Evolutionary conservation across 2,329 filamentous ascomycete species (phyloP).

Genomic region (Colletotrichum godetiae): DNA sequence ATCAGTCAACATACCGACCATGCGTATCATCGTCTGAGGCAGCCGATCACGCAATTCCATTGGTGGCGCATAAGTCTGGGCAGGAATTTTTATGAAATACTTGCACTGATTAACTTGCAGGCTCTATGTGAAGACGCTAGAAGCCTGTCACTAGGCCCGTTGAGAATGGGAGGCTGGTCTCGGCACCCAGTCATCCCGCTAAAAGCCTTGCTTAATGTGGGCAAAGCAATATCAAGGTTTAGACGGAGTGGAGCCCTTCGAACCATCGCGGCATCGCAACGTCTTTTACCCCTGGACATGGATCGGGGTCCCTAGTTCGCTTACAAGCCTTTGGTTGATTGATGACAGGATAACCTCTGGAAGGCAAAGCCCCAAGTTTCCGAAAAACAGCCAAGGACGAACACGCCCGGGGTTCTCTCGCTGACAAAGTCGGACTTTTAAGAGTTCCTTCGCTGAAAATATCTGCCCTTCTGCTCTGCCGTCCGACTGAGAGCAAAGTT

Average conservation of each 20-base stretch:
- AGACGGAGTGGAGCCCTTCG: slow-evolving; percentile 2
- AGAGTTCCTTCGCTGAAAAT: neutral
- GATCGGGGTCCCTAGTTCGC: slow-evolving; percentile 2
- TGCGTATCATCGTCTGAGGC: neutral
- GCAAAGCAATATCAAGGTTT: slow-evolving; percentile 10
- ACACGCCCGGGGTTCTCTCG: neutral
- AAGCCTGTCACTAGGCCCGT: neutral
- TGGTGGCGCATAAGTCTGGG: neutral
- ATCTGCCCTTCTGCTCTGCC: neutral
- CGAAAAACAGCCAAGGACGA: neutral
- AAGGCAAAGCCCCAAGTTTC: neutral
- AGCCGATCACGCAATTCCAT: neutral
- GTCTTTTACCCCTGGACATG: slow-evolving; percentile 6
- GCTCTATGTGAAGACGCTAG: neutral
- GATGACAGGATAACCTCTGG: neutral
- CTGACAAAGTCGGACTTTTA: neutral
- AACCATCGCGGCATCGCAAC: neutral
- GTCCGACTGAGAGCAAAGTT: neutral
- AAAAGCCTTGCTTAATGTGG: slow-evolving; percentile 5
- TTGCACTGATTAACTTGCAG: neutral
- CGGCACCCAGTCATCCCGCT: neutral
- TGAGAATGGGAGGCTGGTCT: neutral
- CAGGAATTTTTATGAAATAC: neutral
- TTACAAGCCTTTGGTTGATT: neutral
- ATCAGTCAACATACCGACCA: neutral